Evolutionary conservation across 2,329 filamentous ascomycete species (phyloP).

Genomic region (Pestalotiopsis sp.): DNA sequence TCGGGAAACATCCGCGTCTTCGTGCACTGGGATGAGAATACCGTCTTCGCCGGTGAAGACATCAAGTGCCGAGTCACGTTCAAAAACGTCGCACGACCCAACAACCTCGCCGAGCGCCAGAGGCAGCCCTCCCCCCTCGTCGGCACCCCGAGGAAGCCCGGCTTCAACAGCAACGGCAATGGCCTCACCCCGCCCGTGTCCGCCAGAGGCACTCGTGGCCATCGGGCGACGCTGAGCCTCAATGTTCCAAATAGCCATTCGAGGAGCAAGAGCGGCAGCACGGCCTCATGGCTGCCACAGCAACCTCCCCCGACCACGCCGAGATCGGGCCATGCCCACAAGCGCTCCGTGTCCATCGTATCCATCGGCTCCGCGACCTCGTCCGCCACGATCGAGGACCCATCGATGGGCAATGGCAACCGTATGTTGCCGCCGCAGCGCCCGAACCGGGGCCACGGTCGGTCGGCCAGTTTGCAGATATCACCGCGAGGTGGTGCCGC

Average conservation of each 20-base stretch:
- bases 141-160: constrained; percentile 39
- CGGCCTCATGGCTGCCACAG: constrained; percentile 47
- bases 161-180: constrained; percentile 39
- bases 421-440: constrained; percentile 46
- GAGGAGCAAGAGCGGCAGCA: constrained; percentile 45
- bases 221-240: constrained; percentile 70
- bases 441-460: constrained; percentile 67
- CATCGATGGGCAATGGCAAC: constrained; percentile 44
- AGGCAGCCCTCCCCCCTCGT: constrained; percentile 47
- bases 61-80: constrained; percentile 96
- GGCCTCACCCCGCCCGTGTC: constrained; percentile 49
- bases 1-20: constrained; percentile 85
- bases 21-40: constrained; percentile 91
- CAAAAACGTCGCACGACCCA: constrained; percentile 72
- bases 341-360: constrained; percentile 80
- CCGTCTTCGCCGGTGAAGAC: constrained; percentile 95
- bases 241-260: constrained; percentile 51
- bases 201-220: constrained; percentile 57
- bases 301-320: constrained; percentile 30
- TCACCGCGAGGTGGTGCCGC: constrained; percentile 49
- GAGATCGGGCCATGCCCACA: constrained; percentile 60
- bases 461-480: constrained; percentile 83
- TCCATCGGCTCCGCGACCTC: constrained; percentile 68
- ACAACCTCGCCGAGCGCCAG: constrained; percentile 34
- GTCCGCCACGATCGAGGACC: constrained; percentile 48